These are phyloP conservation scores for Citrus sp. DNA, from an alignment of 345 rosid genomes.

Conservation along the genomic window DNA sequence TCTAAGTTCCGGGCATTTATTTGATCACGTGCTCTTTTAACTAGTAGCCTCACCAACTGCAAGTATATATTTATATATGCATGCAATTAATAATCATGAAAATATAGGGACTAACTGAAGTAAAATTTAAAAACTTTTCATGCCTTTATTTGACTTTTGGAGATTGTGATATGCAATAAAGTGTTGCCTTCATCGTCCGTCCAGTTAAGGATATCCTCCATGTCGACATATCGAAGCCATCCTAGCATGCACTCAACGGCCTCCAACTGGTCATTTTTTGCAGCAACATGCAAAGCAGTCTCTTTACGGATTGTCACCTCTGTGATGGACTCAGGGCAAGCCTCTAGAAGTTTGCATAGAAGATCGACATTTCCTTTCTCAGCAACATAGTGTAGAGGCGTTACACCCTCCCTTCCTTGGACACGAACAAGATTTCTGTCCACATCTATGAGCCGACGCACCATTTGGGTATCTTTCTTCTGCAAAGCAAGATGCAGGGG, in stretches of 20 bases:
- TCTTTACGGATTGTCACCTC: too few relatives aligned
- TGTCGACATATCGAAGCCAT: background rate
- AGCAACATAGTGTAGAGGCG: too few relatives aligned
- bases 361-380: too few relatives aligned
- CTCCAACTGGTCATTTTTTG: background rate
- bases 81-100: background rate
- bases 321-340: too few relatives aligned
- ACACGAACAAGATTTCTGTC: too few relatives aligned
- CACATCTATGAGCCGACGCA: too few relatives aligned
- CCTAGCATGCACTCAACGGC: background rate
- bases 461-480: too few relatives aligned
- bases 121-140: background rate
- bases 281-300: background rate
- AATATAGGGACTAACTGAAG: too few relatives aligned
- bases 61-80: background rate
- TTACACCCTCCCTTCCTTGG: too few relatives aligned
- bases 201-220: background rate
- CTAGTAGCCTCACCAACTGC: slow-evolving; percentile 21
- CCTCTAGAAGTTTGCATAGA: too few relatives aligned
- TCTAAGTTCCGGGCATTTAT: slow-evolving; percentile 16
- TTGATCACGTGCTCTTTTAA: slow-evolving; percentile 8
- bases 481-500: too few relatives aligned
- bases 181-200: slow-evolving; percentile 19
- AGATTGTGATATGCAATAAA: slow-evolving; percentile 24
- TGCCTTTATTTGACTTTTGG: slow-evolving; percentile 21